These are phyloP conservation scores for Blastocystis sp. DNA, from an alignment of 352 stramenopile species.

Conservation along the genomic window DNA sequence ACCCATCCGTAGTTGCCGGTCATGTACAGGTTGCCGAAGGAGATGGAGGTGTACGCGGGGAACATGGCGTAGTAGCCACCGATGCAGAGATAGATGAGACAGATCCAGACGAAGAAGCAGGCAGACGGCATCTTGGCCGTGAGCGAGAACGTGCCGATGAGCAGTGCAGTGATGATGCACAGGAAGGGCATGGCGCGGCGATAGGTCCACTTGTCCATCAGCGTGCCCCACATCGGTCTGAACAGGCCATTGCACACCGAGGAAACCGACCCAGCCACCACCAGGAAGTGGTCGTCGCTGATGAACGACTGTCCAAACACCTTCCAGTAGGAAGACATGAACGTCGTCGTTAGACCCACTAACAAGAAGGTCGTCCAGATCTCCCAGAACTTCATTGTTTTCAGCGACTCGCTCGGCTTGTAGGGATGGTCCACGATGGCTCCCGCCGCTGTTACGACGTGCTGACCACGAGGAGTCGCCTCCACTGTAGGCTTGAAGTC, in stretches of 20 bases:
- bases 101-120: slow-evolving; percentile 60
- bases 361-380: slow-evolving; percentile 58
- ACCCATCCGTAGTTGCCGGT: slow-evolving; percentile 54
- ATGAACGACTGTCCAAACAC: slow-evolving; percentile 48
- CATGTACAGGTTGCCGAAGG: slow-evolving; percentile 54
- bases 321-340: slow-evolving; percentile 60
- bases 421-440: slow-evolving; percentile 24
- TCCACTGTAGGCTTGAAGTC: slow-evolving; percentile 4
- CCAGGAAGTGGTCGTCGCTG: slow-evolving; percentile 32
- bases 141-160: slow-evolving; percentile 58
- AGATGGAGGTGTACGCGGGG: slow-evolving; percentile 54
- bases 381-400: slow-evolving; percentile 54
- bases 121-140: background rate
- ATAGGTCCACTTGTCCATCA: slow-evolving; percentile 56
- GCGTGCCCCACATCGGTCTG: slow-evolving; percentile 27
- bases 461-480: background rate
- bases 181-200: slow-evolving; percentile 29
- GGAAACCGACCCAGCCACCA: slow-evolving; percentile 4
- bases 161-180: slow-evolving; percentile 2
- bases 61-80: slow-evolving; percentile 57
- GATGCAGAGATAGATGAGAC: slow-evolving; percentile 59
- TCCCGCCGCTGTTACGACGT: background rate
- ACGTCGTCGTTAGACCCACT: slow-evolving; percentile 39
- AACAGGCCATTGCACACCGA: slow-evolving; percentile 57
- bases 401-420: slow-evolving; percentile 34